These are phyloP conservation scores for Kuraishia borneana DNA, from an alignment of 805 yeast species.

Conservation along the genomic window DNA sequence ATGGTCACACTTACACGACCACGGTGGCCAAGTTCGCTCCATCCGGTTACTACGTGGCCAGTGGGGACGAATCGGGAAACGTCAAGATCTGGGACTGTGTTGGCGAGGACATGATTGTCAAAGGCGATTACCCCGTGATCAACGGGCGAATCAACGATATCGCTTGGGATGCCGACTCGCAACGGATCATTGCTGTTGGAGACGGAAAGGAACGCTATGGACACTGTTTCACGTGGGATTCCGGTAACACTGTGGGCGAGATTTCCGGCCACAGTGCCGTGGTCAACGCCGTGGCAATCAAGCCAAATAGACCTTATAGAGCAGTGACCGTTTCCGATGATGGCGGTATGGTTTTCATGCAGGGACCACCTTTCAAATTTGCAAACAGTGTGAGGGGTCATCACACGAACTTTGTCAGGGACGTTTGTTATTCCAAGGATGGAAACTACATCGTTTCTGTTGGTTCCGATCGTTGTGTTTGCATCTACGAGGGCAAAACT, in stretches of 20 bases:
- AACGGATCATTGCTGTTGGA: conserved; percentile 88
- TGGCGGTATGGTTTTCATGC: conserved; percentile 68
- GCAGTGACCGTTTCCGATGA: conserved; percentile 93
- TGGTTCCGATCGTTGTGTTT: conserved; percentile 74
- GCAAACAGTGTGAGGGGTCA: conserved; percentile 56
- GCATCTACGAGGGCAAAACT: conserved; percentile 75
- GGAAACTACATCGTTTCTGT: conserved; percentile 70
- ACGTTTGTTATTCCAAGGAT: conserved; percentile 71
- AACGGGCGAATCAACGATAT: conserved; percentile 74
- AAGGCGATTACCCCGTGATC: conserved; percentile 67
- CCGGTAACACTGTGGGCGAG: conserved; percentile 96
- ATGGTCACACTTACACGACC: conserved; percentile 57
- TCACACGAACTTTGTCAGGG: conserved; percentile 73
- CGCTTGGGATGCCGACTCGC: conserved; percentile 86
- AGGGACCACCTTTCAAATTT: conserved; percentile 94
- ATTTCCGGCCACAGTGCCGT: conserved; percentile 83
- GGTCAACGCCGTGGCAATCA: conserved; percentile 75
- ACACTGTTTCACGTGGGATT: conserved; percentile 85
- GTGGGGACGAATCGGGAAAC: conserved; percentile 86
- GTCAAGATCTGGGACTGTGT: conserved; percentile 81
- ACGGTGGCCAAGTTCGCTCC: conserved; percentile 86
- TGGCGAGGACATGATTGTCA: conserved; percentile 44
- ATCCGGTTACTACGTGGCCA: conserved; percentile 80
- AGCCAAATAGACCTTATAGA: conserved; percentile 81
- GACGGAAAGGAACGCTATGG: conserved; percentile 89